Evolutionary conservation across 208 protist species (phyloP), one percentile per base, ranked within the genome.

Genomic region (Crithidia bombi): DNA sequence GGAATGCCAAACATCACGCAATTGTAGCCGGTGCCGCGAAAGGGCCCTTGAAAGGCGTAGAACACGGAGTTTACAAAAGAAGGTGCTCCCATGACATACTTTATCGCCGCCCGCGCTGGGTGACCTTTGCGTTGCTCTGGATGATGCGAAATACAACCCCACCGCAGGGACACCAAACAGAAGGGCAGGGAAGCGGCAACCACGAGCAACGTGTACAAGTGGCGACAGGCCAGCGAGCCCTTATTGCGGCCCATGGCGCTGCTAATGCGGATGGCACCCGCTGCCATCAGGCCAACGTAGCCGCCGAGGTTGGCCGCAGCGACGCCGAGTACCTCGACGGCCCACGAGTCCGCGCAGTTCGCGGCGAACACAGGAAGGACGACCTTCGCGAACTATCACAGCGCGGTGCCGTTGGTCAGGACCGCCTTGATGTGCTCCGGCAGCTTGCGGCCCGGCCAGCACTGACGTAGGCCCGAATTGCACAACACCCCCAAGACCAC

Each of bases 321-420:
- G 41, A 81, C 46, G 19, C 39, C 52, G 5, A 84, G 50, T 19
- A 74, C 52, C 55, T 84, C 78, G 54, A 84, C 77, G 23, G 28
- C 44, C 79, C 79, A 84, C n/a, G 67, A 66, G 46, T 84, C 73
- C 2, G 79, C 79, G 51, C 61, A 65, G 62, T 63, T 72, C n/a
- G 69, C 73, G 0, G 44, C 65, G 4, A 84, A 39, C 5, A 75
- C 33, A 32, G 73, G 79, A 17, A 78, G 17, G n/a, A 64, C 74
- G 10, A 71, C 51, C 21, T 65, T 33, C 6, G 68, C n/a, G 39
- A 81, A 84, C 15, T 46, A 12, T 57, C 43, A 25, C 47, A 80
- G 33, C 14, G 51, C 59, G 5, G 33, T 21, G 25, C 51, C 35
- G 33, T 81, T 59, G 44, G 52, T 32, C 15, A 75, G 28, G 17